phyloP scores from a whole-genome alignment of 2,329 filamentous ascomycete species.

The Thelonectria discophora region DNA sequence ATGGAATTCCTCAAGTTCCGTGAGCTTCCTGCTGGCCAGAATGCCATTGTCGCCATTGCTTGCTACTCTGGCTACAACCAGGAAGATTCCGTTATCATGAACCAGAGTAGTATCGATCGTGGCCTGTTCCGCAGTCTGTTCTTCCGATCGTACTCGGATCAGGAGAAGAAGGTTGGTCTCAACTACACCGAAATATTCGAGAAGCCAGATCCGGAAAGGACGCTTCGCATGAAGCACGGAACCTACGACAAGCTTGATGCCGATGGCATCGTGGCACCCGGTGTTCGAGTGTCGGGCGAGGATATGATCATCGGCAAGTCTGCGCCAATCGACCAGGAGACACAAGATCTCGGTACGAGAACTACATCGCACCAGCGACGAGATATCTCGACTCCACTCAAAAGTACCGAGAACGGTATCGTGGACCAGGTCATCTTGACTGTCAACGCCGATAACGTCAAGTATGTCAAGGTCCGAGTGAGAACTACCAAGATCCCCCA shows the following conservation, averaged over 20 bases:
- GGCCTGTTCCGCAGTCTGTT: constrained; percentile 97
- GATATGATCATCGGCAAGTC: constrained; percentile 99
- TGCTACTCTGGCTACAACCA: constrained; percentile 99
- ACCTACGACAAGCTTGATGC: constrained; percentile 98
- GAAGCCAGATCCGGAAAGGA: constrained; percentile 89
- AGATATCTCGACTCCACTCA: constrained; percentile 92
- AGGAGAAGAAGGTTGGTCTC: constrained; percentile 95
- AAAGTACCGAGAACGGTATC: constrained; percentile 96
- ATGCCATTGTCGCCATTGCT: constrained; percentile 96
- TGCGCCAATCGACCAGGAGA: constrained; percentile 90
- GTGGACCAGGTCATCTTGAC: constrained; percentile 93
- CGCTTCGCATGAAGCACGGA: constrained; percentile 89
- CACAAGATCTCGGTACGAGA: constrained; percentile 91
- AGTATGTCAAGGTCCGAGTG: constrained; percentile 97
- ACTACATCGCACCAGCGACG: constrained; percentile 91
- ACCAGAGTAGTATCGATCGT: constrained; percentile 98
- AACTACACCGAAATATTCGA: constrained; percentile 94
- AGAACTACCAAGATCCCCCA: constrained; percentile 97
- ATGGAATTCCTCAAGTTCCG: constrained; percentile 99
- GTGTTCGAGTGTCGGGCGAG: constrained; percentile 93
- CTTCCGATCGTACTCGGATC: constrained; percentile 96
- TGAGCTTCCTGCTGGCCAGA: constrained; percentile 95
- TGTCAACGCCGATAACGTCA: constrained; percentile 91
- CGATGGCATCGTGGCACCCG: constrained; percentile 92
- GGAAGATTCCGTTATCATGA: constrained; percentile 99